Evolutionary conservation across 148 eudicot species (phyloP).

Genomic region (Cornus kousa): DNA sequence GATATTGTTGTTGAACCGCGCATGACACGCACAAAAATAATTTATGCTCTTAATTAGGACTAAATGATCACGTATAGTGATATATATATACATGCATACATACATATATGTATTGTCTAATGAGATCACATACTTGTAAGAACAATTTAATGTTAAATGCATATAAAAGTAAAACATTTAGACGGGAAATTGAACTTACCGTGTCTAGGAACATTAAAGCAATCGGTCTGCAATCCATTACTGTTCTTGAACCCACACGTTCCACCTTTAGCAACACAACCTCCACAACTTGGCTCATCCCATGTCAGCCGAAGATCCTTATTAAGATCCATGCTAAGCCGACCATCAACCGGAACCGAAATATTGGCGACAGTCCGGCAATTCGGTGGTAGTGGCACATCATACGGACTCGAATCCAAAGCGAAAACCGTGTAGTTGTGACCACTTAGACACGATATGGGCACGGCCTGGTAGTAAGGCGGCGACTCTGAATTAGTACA

Average conservation of each 20-base stretch:
- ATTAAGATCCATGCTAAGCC: constrained; percentile 18
- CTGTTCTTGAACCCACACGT: constrained; percentile 43
- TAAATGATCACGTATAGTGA: too few species aligned
- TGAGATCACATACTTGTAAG: too few species aligned
- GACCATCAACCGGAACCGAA: constrained; percentile 25
- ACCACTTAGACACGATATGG: constrained; percentile 38
- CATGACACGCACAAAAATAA: too few species aligned
- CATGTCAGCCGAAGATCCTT: constrained; percentile 42
- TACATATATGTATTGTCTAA: too few species aligned
- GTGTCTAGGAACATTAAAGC: constrained; percentile 23
- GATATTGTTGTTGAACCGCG: too few species aligned
- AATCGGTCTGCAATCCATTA: constrained; percentile 27
- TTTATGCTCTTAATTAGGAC: too few species aligned
- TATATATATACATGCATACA: too few species aligned
- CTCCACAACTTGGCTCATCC: constrained; percentile 42
- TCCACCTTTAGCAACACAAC: constrained; percentile 40
- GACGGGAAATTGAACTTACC: constrained; percentile 13
- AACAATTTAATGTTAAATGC: too few species aligned
- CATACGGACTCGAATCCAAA: background rate
- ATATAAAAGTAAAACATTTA: background rate
- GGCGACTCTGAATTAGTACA: constrained; percentile 26
- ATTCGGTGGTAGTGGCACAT: constrained; percentile 1
- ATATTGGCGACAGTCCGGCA: constrained; percentile 31
- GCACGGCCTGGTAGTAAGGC: background rate
- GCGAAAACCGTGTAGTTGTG: constrained; percentile 29